Conservation (phyloP, 2,329 filamentous ascomycete genomes). For the Verticillium klebahnii region DNA sequence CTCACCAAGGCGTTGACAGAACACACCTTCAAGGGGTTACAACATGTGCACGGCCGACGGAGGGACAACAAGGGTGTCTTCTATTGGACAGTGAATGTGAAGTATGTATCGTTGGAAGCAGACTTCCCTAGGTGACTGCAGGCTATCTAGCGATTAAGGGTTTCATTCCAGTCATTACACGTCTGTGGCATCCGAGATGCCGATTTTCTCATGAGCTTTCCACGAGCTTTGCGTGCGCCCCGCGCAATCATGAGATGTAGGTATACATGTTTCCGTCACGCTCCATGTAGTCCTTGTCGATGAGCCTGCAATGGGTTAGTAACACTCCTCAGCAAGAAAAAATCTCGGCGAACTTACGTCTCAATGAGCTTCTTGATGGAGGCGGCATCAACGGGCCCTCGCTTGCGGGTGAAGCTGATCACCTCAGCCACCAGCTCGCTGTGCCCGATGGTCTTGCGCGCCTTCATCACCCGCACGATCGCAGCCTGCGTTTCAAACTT, state of each 20-base stretch:
- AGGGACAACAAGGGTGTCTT: too few relatives aligned
- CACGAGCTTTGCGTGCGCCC: neutral
- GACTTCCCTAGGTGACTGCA: too few relatives aligned
- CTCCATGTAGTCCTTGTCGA: constrained; percentile 92
- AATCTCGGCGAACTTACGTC: constrained; percentile 54
- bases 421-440: constrained; percentile 86
- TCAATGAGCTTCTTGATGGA: constrained; percentile 98
- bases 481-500: constrained; percentile 97
- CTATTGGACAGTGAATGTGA: too few relatives aligned
- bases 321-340: neutral
- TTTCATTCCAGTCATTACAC: too few relatives aligned
- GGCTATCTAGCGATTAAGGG: too few relatives aligned
- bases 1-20: constrained; percentile 2
- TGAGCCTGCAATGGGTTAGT: constrained; percentile 53
- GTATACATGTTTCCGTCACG: constrained; percentile 66
- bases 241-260: constrained; percentile 56
- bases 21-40: neutral
- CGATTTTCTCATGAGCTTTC: neutral
- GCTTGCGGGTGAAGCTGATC: constrained; percentile 81
- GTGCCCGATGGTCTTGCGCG: constrained; percentile 80
- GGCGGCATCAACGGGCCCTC: constrained; percentile 77
- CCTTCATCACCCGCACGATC: constrained; percentile 97
- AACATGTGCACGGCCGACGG: neutral
- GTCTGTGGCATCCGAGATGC: too few relatives aligned
- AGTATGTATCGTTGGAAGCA: too few relatives aligned